These are phyloP conservation scores for Geotrichum restrictum DNA, from an alignment of 1,139 yeast genomes.

Conservation along the genomic window DNA sequence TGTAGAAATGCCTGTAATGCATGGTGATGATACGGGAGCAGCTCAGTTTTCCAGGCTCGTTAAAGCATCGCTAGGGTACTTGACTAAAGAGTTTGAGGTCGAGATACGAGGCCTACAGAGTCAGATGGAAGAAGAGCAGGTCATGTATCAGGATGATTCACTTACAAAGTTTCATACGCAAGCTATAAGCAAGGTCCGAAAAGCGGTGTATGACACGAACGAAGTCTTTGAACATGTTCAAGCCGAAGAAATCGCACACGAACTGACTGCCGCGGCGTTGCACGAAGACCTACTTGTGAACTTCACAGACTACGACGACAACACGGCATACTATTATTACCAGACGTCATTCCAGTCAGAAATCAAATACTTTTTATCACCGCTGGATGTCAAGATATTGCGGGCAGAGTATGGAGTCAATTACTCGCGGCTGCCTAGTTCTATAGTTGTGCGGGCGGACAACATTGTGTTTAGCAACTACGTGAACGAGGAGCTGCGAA, in stretches of 20 bases:
- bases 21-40: constrained; percentile 30
- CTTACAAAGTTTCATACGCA: constrained; percentile 9
- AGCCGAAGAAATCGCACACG: constrained; percentile 2
- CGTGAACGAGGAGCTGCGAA: constrained; percentile 51
- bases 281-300: not conserved
- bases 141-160: constrained; percentile 14
- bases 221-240: constrained; percentile 7
- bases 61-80: constrained; percentile 56
- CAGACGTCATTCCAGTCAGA: constrained; percentile 71
- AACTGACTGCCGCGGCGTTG: not conserved
- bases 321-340: constrained; percentile 54
- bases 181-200: constrained; percentile 10
- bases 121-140: constrained; percentile 12
- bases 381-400: constrained; percentile 73
- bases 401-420: constrained; percentile 53
- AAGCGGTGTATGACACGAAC: not conserved
- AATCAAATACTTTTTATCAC: constrained; percentile 64
- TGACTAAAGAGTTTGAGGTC: constrained; percentile 50
- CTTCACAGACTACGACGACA: constrained; percentile 31
- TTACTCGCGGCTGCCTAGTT: constrained; percentile 64
- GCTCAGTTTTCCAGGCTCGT: constrained; percentile 56
- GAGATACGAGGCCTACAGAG: constrained; percentile 52
- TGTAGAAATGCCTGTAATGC: constrained; percentile 28
- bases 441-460: constrained; percentile 60
- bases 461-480: constrained; percentile 62